Percentiles rank a stretch among this genome's conserved stretches.
Evolutionary conservation across 2,329 filamentous ascomycete species (phyloP).

Genomic region (Fusarium sp.): DNA sequence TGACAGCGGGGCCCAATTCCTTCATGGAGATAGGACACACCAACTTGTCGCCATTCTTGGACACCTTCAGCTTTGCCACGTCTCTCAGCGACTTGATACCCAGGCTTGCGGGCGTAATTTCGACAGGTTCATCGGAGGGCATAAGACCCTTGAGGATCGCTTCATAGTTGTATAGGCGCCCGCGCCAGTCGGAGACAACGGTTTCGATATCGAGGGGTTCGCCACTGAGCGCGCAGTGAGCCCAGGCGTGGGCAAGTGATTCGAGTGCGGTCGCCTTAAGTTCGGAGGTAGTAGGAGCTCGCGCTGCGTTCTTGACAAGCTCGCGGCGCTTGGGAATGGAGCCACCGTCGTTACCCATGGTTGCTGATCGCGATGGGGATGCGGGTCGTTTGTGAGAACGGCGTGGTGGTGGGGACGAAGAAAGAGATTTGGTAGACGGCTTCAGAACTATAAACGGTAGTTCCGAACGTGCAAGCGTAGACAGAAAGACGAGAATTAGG

Average conservation of each 20-base stretch:
- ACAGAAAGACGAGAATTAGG: no score
- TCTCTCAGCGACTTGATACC: constrained; percentile 88
- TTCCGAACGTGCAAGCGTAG: not conserved
- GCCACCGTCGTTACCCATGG: constrained; percentile 98
- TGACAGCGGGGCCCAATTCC: constrained; percentile 83
- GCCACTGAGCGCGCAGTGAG: constrained; percentile 88
- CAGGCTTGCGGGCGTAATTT: constrained; percentile 61
- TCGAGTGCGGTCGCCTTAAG: constrained; percentile 91
- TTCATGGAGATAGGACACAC: constrained; percentile 92
- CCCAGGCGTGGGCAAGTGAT: constrained; percentile 89
- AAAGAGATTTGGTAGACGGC: not conserved
- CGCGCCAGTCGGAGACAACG: constrained; percentile 86
- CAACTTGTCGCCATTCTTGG: constrained; percentile 69
- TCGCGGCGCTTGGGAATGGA: constrained; percentile 96
- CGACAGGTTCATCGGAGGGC: constrained; percentile 72
- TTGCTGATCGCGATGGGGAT: constrained; percentile 27
- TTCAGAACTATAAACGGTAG: not conserved
- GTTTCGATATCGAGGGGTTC: constrained; percentile 77
- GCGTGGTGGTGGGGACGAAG: not conserved
- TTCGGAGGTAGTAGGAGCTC: constrained; percentile 85
- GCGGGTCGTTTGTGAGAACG: not conserved
- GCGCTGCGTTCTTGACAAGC: constrained; percentile 93
- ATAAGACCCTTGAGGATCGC: constrained; percentile 78
- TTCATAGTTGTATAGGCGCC: constrained; percentile 95
- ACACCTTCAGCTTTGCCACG: constrained; percentile 87